A percentile compares a stretch with the other conserved stretches of the same genome.
Evolutionary conservation across 1,284 basidiomycete species (phyloP).

Genomic region (Takashimella koratensis): DNA sequence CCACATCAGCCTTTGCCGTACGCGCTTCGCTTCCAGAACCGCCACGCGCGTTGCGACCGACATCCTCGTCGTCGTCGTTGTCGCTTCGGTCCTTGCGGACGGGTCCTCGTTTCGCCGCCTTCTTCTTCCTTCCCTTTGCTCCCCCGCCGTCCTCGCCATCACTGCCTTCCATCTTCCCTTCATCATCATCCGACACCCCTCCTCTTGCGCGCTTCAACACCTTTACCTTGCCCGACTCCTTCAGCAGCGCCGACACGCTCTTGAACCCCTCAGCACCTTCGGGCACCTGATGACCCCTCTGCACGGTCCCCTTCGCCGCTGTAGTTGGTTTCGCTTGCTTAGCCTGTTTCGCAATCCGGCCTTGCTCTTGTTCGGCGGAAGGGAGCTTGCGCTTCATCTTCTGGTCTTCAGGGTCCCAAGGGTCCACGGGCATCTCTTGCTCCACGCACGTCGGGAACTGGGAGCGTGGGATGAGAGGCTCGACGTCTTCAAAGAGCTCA

Average conservation of each 20-base stretch:
- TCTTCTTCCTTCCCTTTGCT: slow-evolving; percentile 1
- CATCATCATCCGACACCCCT: slow-evolving; percentile 1
- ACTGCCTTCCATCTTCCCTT: slow-evolving; percentile 13
- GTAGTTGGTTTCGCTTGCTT: slow-evolving; percentile 13
- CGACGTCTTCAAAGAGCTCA: slow-evolving; percentile 88
- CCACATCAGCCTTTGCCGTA: no score
- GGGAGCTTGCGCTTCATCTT: slow-evolving; percentile 24
- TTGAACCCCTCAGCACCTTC: slow-evolving; percentile 46
- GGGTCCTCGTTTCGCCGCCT: background rate
- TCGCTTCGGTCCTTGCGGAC: slow-evolving; percentile 7
- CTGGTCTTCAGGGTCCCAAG: slow-evolving; percentile 42
- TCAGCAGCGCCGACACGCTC: slow-evolving; percentile 38
- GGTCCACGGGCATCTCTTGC: slow-evolving; percentile 61
- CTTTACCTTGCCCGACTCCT: slow-evolving; percentile 16
- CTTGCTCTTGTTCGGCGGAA: slow-evolving; percentile 14
- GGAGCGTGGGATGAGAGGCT: slow-evolving; percentile 75
- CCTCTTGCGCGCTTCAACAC: slow-evolving; percentile 14
- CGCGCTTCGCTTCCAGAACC: background rate
- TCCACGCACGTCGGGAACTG: slow-evolving; percentile 74
- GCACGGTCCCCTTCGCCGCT: slow-evolving; percentile 7
- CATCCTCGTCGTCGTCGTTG: background rate
- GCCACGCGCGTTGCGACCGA: background rate
- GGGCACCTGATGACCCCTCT: slow-evolving; percentile 39
- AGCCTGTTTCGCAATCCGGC: slow-evolving; percentile 12
- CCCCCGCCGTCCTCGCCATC: no score